Base-by-base conservation (phyloP, 352 stramenopile genomes). In the Aphanomyces astaci region DNA sequence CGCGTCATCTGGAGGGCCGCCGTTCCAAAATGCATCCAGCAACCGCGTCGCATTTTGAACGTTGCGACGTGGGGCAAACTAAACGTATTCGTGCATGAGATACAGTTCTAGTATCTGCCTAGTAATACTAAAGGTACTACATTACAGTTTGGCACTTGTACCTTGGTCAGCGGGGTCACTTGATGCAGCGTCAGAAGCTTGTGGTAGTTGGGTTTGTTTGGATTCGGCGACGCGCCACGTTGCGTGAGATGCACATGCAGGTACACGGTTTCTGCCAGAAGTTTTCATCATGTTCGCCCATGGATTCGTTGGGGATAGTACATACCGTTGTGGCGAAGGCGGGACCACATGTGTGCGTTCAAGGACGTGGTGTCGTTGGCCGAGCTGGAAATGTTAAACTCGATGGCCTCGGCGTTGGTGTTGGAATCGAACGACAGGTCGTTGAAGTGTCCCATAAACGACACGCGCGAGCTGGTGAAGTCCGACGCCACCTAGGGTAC, bases 171-270 rank as follows among this genome's bases (percentile, higher is more conserved):
- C 57, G 73, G 78, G n/a, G 81, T 87, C 2, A 76, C 78, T 64
- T 92, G 81, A 43, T 88, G 80, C 30, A 92, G 77, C 0, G 82
- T 88, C 17, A 72, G 73, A 64, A 88, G 79, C n/a, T 74, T 72
- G 56, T 86, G 71, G 56, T 79, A 89, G 32, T 76, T 73, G 17
- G 51, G 30, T 11, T 78, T 71, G 4, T 25, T 62, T 7, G 81
- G 79, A 51, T 89, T 67, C 3, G 80, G 66, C 2, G 79, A 85
- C 31, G 78, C 78, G 1, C 77, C 79, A 13, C 71, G 27, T 55
- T 86, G 77, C 22, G 82, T 88, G 64, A 90, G 79, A 60, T 92
- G 84, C 5, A 89, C 80, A 43, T 92, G 84, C 30, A 92, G 72
- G 53, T 76, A 92, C 10, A 92, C 76, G 0, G 80, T 87, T 24